Conservation (phyloP, 768 basidiomycete species). For the Rhodosporidiobolus sp. region DNA sequence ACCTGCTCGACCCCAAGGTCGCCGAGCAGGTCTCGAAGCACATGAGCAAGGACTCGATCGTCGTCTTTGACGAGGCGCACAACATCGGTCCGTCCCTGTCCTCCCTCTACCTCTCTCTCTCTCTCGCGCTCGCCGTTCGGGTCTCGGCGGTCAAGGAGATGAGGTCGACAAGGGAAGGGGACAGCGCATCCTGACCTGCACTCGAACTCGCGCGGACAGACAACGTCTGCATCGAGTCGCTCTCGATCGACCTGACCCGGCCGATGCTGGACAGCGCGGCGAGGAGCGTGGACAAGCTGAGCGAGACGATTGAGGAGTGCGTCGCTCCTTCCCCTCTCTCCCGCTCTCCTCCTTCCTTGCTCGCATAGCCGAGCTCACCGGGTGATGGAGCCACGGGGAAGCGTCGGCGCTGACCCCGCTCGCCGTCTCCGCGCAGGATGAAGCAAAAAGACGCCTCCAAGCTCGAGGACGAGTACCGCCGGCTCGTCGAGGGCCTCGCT, state of each 20-base stretch:
- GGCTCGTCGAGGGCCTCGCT: slow-evolving; percentile 86
- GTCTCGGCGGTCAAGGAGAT: too few species aligned
- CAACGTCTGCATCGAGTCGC: slow-evolving; percentile 97
- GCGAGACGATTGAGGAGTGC: slow-evolving; percentile 92
- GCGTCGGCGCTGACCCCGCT: not conserved
- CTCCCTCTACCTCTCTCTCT: not conserved
- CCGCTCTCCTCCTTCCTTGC: not conserved
- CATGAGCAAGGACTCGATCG: slow-evolving; percentile 93
- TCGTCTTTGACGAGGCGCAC: slow-evolving; percentile 98
- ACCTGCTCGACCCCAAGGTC: slow-evolving; percentile 95
- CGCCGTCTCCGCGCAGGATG: slow-evolving; percentile 62
- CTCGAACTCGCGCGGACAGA: too few species aligned
- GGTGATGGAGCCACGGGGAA: too few species aligned
- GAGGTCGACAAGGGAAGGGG: too few species aligned
- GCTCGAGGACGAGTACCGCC: slow-evolving; percentile 93
- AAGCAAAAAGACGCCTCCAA: slow-evolving; percentile 90
- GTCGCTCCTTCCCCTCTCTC: slow-evolving; percentile 45
- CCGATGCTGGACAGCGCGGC: slow-evolving; percentile 96
- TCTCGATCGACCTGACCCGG: slow-evolving; percentile 92
- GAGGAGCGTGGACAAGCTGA: slow-evolving; percentile 77
- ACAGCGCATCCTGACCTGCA: too few species aligned
- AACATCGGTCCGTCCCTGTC: slow-evolving; percentile 72
- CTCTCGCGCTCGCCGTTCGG: too few species aligned
- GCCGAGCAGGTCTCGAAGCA: slow-evolving; percentile 99
- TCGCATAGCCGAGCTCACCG: too few species aligned